Evolutionary conservation across 331 rosid genomes (phyloP).

Genomic region (Rosa hybrid): DNA sequence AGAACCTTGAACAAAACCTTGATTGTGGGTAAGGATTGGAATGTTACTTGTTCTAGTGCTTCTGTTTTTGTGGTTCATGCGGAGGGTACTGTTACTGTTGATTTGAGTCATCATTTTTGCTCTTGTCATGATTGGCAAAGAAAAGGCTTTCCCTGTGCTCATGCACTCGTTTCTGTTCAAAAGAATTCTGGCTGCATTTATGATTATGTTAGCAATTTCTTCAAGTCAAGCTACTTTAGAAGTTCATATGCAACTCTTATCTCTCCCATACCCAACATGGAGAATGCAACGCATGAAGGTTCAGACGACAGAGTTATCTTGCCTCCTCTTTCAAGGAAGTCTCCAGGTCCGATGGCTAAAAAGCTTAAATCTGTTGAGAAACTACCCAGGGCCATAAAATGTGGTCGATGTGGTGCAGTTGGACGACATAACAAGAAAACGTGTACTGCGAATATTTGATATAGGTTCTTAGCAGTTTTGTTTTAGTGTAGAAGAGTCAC

Average conservation of each 20-base stretch:
- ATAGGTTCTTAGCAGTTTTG: background rate
- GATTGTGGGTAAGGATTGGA: background rate
- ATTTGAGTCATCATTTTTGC: background rate
- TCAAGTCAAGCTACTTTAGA: background rate
- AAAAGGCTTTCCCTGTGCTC: background rate
- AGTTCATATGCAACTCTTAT: background rate
- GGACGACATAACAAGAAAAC: background rate
- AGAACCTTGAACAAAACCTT: background rate
- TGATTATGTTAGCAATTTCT: background rate
- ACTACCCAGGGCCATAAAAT: background rate
- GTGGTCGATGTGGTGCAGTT: conserved; percentile 4
- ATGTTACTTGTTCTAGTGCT: background rate
- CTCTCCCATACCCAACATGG: background rate
- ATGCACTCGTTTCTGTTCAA: background rate
- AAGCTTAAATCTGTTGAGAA: background rate
- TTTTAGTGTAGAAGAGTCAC: background rate
- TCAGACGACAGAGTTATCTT: background rate
- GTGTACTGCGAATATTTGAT: background rate
- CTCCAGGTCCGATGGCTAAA: background rate
- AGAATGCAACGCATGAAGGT: background rate
- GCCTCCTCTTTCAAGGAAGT: background rate
- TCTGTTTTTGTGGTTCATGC: background rate
- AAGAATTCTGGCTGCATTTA: background rate
- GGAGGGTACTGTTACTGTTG: background rate
- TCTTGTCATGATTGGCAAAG: conserved; percentile 11